Evolutionary conservation across 306 rosid species (phyloP), one percentile per base, ranked within the genome.

Genomic region (Vigna radiata): DNA sequence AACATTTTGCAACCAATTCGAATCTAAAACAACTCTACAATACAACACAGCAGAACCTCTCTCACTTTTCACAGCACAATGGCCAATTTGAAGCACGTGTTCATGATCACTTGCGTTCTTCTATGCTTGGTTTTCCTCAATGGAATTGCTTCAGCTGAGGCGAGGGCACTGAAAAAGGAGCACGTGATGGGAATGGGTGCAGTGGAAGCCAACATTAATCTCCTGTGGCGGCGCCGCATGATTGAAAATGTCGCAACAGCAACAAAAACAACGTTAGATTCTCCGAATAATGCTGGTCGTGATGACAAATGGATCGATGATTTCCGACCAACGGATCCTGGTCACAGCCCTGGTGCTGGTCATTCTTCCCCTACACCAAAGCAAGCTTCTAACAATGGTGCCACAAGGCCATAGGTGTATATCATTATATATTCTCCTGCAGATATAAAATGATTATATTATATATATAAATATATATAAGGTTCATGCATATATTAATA

Each of bases 311-410:
- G 43, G 48, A 27, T 46, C 10, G 92, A 85, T 9, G 91, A 88
- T 80, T 85, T 77, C 48, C 87, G 93, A 15, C 90, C 98, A 2
- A 91, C 97, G 2, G 82, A 83, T 0, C 96, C 97, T 0, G 97
- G 98, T 55, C 95, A 94, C 73, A 90, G 96, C 50, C 98, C 97
- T 8, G 98, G 98, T 6, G 97, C 90, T 12, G 98, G 98, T 5
- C 94, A 87, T 78, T 77, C 88, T 27, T 25, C 73, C 47, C 88
- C 88, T 16, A 82, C 86, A 12, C 54, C 75, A 33, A 70, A 4
- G 18, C 58, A 89, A 6, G 47, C 72, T 37, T 31, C 14, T 33
- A 46, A 17, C 16, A 44, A 44, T 17, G 27, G 15, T 1, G 77
- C 66, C 50, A 83, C 86, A 76, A 84, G 29, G 43, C 77, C 72